Base-by-base conservation (phyloP, 257 asterid genomes). In the Osmanthus fragrans region DNA sequence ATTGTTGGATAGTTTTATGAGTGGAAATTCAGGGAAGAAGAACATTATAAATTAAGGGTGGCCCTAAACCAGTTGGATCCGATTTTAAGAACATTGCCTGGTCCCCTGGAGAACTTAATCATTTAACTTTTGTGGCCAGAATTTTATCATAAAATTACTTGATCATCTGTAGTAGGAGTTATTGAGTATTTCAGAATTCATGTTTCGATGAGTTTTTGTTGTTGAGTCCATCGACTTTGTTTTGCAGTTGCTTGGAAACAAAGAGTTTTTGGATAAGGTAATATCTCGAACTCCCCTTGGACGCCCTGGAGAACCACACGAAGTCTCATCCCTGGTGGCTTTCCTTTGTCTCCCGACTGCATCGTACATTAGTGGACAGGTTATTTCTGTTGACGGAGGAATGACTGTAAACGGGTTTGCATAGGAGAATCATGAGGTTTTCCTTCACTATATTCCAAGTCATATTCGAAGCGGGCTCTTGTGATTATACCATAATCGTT, bases 321-420 rank as follows among this genome's bases (percentile, higher is more conserved):
- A 93, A 82, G 98, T 91, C 11, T 91, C 98, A 8, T 90, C 96
- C 10, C 74, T 92, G 75, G 98, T 90, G 15, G 96, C 98, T 66
- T 93, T 85, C 86, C 90, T 93, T 9, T 93, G 98, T 81, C 96
- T 93, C 40, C 98, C 97, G 19, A 90, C 92, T 63, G 97, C 98
- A 72, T 90, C 97, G 1, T 93, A 93, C 73, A 86, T 93, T 30
- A 92, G 95, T 12, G 97, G 98, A 19, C 96, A 93, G 89, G 79
- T 92, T 42, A 74, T 93, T 11, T 85, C 90, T 13, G 98, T 93
- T 56, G 98, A 93, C 77, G 98, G 98, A 77, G 98, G 98, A 76
- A 71, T 89, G 80, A 88, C 96, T 42, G 96, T 91, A 54, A 89
- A 91, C 71, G 97, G 91, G 21, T 91, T 93, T 73, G 84, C 87